A percentile compares a stretch with the other conserved stretches of the same genome.
phyloP scores from a whole-genome alignment of 805 yeast species.

The Vanderwaltozyma yarrowii region DNA sequence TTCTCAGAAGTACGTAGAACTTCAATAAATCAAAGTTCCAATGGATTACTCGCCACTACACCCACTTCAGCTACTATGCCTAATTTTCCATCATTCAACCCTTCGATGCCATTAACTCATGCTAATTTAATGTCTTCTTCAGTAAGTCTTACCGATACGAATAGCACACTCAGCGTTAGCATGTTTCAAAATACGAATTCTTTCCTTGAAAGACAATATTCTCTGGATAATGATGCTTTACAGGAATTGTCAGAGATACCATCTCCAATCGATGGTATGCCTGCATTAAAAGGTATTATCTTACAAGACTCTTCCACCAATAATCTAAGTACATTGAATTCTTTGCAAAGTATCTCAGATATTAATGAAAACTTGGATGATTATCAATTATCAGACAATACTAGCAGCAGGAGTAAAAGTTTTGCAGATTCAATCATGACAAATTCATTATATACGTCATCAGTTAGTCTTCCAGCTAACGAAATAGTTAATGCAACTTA shows the following conservation, averaged over 20 bases:
- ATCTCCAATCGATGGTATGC: slow-evolving; percentile 10
- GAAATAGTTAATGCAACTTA: too few species aligned
- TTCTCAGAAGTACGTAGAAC: neutral
- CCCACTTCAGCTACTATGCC: neutral
- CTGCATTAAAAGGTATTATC: slow-evolving; percentile 8
- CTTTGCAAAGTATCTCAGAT: too few species aligned
- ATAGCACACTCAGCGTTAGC: neutral
- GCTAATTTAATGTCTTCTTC: neutral
- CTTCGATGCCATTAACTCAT: neutral
- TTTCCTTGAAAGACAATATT: slow-evolving; percentile 4
- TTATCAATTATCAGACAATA: too few species aligned
- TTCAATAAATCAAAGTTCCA: neutral
- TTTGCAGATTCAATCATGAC: too few species aligned
- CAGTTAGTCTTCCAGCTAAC: too few species aligned
- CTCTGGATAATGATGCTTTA: slow-evolving; percentile 6
- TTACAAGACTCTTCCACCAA: too few species aligned
- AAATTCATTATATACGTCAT: too few species aligned
- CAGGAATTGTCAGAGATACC: slow-evolving; percentile 10
- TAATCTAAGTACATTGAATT: too few species aligned
- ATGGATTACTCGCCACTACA: neutral
- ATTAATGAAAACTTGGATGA: too few species aligned
- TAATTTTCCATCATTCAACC: neutral
- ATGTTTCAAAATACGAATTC: neutral
- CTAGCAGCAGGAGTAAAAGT: too few species aligned
- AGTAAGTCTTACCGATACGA: neutral